phyloP scores from a whole-genome alignment of 495 filamentous ascomycete genomes.

The Tuber microsphaerosporum region DNA sequence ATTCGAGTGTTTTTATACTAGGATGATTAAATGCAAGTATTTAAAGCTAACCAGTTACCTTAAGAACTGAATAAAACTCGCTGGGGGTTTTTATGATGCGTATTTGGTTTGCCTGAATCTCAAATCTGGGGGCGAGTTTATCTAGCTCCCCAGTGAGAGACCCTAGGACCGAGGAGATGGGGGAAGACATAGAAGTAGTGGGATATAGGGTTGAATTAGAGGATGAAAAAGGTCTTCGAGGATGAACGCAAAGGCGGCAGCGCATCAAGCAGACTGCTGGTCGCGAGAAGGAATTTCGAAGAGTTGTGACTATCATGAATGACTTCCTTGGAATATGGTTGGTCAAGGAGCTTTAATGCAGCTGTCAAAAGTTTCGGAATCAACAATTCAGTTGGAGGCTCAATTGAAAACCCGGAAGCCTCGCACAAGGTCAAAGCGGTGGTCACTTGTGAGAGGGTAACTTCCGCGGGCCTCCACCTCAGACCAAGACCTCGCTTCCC shows the following conservation, averaged over 20 bases:
- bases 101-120: slow-evolving; percentile 72
- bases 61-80: slow-evolving; percentile 82
- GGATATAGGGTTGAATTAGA: slow-evolving; percentile 39
- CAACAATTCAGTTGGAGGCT: not conserved
- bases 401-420: not conserved
- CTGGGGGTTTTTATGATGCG: slow-evolving; percentile 67
- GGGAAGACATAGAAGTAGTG: slow-evolving; percentile 36
- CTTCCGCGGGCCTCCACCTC: not conserved
- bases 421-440: not conserved
- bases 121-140: slow-evolving; percentile 79
- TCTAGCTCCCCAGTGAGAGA: slow-evolving; percentile 76
- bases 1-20: slow-evolving; percentile 10
- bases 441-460: slow-evolving; percentile 13
- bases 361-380: not conserved
- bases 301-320: slow-evolving; percentile 31
- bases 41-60: slow-evolving; percentile 50
- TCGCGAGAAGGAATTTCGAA: slow-evolving; percentile 26
- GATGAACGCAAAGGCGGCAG: slow-evolving; percentile 14
- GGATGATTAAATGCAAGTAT: not conserved
- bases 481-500: not conserved
- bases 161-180: slow-evolving; percentile 50
- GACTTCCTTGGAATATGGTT: not conserved
- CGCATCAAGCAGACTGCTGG: slow-evolving; percentile 11
- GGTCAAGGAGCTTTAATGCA: not conserved
- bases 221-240: slow-evolving; percentile 43